Conservation (phyloP, 83 land plant genomes). For the Thuja plicata region DNA sequence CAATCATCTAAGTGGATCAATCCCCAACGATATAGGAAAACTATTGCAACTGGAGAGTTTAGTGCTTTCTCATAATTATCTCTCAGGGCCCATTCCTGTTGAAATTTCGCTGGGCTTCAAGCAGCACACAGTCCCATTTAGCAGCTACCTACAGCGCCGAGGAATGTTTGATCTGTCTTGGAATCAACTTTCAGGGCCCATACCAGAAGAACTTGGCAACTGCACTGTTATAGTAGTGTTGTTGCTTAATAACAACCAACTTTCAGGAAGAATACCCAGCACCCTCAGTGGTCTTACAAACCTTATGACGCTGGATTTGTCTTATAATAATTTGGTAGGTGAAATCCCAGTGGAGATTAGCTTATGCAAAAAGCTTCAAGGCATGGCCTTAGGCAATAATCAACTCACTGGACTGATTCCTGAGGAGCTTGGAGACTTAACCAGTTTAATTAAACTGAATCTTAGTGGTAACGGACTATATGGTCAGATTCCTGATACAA, state of each 20-base stretch:
- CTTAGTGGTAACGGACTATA: constrained; percentile 25
- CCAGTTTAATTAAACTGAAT: constrained; percentile 28
- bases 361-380: constrained; percentile 25
- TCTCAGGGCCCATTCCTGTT: constrained; percentile 52
- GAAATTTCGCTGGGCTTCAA: constrained; percentile 33
- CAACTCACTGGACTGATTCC: constrained; percentile 43
- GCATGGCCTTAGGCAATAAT: constrained; percentile 50
- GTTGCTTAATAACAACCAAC: constrained; percentile 42
- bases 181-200: constrained; percentile 42
- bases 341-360: constrained; percentile 21
- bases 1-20: constrained; percentile 44
- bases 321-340: constrained; percentile 30
- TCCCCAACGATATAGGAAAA: constrained; percentile 36
- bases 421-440: constrained; percentile 27
- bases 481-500: constrained; percentile 25
- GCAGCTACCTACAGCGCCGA: constrained; percentile 42
- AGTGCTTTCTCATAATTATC: constrained; percentile 44
- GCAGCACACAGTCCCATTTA: constrained; percentile 30
- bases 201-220: constrained; percentile 48
- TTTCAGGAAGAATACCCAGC: constrained; percentile 40
- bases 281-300: constrained; percentile 30
- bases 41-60: constrained; percentile 50
- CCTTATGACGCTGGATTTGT: constrained; percentile 27
- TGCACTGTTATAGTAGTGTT: constrained; percentile 49
- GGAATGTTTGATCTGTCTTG: constrained; percentile 53